Evolutionary conservation across 2,329 filamentous ascomycete species (phyloP).

Genomic region (Penicillium sp.): DNA sequence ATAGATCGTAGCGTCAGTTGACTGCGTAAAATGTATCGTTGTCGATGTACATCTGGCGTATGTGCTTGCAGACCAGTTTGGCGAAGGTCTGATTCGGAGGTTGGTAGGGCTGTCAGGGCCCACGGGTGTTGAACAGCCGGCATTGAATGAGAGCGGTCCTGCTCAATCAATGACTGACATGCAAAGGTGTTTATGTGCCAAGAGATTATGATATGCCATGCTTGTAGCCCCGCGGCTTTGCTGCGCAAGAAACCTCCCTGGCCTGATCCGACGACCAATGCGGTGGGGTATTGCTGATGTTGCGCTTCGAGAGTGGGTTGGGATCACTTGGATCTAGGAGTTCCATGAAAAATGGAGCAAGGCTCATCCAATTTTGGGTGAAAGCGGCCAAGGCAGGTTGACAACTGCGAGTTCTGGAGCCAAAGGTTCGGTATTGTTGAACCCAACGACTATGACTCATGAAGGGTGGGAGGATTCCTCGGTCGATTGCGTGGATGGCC

Average conservation of each 20-base stretch:
- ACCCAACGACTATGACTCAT: slow-evolving; percentile 8
- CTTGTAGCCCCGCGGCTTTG: neutral
- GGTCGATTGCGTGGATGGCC: slow-evolving; percentile 18
- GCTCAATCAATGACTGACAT: neutral
- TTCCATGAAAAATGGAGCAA: neutral
- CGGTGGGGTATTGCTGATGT: neutral
- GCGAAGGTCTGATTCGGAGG: neutral
- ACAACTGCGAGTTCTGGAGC: neutral
- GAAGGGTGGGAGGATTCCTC: slow-evolving; percentile 18
- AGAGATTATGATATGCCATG: neutral
- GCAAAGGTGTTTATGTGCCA: neutral
- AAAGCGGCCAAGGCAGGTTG: neutral
- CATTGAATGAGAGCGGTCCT: neutral
- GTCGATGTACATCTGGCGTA: neutral
- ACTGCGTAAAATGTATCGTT: neutral
- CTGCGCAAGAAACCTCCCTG: neutral
- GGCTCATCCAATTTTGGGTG: neutral
- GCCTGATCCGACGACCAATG: too few species aligned
- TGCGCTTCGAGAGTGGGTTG: neutral
- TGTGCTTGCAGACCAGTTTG: neutral
- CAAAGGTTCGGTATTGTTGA: neutral
- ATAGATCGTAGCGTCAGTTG: neutral
- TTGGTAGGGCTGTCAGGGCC: neutral
- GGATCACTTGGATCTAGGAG: neutral
- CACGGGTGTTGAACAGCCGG: neutral